Conservation (phyloP, 2,329 filamentous ascomycete genomes). For the Verticillium dahliae region DNA sequence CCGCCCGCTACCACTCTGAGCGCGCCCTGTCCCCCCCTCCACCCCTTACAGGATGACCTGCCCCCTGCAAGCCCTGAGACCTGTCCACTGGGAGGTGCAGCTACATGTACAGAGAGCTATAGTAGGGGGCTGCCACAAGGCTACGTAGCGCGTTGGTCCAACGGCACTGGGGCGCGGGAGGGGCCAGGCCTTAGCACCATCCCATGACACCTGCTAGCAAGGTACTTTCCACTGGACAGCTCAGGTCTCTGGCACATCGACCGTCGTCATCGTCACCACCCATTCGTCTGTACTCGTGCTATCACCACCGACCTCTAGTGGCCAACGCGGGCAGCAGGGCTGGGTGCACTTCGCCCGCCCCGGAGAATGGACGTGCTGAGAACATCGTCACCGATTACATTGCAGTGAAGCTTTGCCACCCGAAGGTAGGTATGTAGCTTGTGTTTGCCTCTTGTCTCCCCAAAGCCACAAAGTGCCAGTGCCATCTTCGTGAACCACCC, state of each 20-base stretch:
- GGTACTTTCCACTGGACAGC: neutral
- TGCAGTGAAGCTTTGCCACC: neutral
- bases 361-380: neutral
- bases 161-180: neutral
- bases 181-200: neutral
- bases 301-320: neutral
- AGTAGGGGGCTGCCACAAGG: neutral
- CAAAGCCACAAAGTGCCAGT: neutral
- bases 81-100: neutral
- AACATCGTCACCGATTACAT: neutral
- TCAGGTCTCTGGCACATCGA: neutral
- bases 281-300: neutral
- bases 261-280: neutral
- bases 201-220: neutral
- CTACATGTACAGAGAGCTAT: neutral
- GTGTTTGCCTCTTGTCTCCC: too few relatives aligned
- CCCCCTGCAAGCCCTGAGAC: neutral
- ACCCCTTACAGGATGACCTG: neutral
- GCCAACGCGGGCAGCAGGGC: neutral
- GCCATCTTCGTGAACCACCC: neutral
- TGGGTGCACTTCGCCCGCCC: too few relatives aligned
- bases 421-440: too few relatives aligned
- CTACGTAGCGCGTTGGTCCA: neutral
- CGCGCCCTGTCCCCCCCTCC: neutral
- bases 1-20: neutral